Percentiles rank a stretch among this genome's conserved stretches.
Conservation (phyloP, 306 rosid species). For the Canavalia gladiata region DNA sequence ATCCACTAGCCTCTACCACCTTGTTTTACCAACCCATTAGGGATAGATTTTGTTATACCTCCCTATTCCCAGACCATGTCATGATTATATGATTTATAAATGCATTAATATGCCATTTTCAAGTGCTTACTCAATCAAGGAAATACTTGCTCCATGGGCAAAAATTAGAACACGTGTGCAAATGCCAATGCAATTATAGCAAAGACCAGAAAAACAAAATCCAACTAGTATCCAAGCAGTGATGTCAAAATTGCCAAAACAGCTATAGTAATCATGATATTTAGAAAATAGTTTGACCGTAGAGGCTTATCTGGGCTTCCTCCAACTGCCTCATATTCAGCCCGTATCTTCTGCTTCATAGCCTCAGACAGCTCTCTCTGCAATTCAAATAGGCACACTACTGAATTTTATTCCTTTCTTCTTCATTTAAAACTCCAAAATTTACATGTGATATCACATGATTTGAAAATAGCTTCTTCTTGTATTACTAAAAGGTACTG, state of each 20-base stretch:
- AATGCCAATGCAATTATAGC: conserved; percentile 36
- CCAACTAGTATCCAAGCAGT: conserved; percentile 71
- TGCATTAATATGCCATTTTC: conserved; percentile 18
- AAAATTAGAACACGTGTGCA: conserved; percentile 29
- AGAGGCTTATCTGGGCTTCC: conserved; percentile 95
- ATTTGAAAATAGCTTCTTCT: conserved; percentile 83
- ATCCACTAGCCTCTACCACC: conserved; percentile 17
- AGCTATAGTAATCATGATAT: conserved; percentile 73
- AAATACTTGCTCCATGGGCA: conserved; percentile 7
- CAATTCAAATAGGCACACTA: conserved; percentile 86
- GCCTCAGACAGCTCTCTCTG: conserved; percentile 83
- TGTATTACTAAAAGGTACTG: conserved; percentile 68
- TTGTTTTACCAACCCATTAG: neutral
- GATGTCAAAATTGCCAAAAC: conserved; percentile 88
- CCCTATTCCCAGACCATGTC: neutral
- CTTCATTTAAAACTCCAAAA: conserved; percentile 76
- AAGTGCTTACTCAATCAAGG: conserved; percentile 4
- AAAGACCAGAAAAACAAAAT: conserved; percentile 33
- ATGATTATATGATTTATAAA: neutral
- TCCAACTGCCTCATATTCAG: conserved; percentile 82
- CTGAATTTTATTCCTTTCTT: conserved; percentile 84
- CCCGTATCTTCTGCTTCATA: conserved; percentile 92
- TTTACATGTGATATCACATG: conserved; percentile 68
- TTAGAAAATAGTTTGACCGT: conserved; percentile 78
- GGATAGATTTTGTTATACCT: conserved; percentile 32